A percentile compares a stretch with the other conserved stretches of the same genome.
Conservation (phyloP, 2,329 filamentous ascomycete genomes). For the Trichoderma cornu-damae region DNA sequence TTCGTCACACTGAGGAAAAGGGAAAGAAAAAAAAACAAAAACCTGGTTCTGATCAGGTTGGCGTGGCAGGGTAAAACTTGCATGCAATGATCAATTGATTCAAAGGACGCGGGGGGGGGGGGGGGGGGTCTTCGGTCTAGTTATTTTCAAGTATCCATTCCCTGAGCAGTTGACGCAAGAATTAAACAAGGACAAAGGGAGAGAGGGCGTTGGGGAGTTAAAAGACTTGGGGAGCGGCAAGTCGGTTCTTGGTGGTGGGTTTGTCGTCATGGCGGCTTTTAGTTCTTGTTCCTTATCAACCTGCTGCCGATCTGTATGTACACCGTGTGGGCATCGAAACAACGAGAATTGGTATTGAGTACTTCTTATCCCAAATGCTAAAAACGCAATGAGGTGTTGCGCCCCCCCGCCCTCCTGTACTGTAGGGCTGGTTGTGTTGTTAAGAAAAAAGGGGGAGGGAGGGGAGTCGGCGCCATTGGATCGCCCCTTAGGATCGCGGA, state of each 20-base stretch:
- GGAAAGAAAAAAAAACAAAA: too few species aligned
- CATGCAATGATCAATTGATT: conserved; percentile 8
- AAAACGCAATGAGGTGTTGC: neutral
- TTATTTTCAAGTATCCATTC: too few species aligned
- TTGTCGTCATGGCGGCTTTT: conserved; percentile 10
- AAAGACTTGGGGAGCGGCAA: neutral
- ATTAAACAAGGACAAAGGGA: too few species aligned
- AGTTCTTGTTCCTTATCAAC: neutral
- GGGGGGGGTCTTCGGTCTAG: too few species aligned
- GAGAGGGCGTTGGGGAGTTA: neutral
- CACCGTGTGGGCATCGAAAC: conserved; percentile 1
- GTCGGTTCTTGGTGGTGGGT: neutral
- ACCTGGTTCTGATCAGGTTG: neutral
- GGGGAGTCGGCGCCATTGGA: neutral
- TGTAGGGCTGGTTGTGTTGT: conserved; percentile 9
- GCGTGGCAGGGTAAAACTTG: conserved; percentile 11
- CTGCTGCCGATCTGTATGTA: neutral
- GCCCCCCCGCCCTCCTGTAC: neutral
- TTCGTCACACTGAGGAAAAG: neutral
- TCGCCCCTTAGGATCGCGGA: conserved; percentile 26
- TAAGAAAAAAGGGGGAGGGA: neutral
- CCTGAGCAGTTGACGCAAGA: neutral
- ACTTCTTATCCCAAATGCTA: neutral
- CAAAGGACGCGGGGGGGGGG: neutral
- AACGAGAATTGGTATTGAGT: neutral